Evolutionary conservation across 352 stramenopile genomes (phyloP).

Genomic region (Pythium aristosporum): DNA sequence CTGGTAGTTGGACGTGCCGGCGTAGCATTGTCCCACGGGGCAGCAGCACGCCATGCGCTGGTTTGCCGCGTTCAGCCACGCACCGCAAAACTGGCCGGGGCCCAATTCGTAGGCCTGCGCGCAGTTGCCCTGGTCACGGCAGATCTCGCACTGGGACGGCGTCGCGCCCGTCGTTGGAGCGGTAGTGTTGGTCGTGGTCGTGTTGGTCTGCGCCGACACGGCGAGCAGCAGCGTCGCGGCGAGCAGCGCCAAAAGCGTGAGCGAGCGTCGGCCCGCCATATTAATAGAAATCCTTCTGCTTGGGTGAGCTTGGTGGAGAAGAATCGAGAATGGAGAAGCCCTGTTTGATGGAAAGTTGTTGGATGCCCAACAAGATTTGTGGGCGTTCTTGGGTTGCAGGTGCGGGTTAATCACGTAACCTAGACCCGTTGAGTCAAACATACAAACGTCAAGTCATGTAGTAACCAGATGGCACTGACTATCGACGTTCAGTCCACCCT

Average conservation of each 20-base stretch:
- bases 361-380: background rate
- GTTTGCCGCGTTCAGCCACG: slow-evolving; percentile 41
- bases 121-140: slow-evolving; percentile 47
- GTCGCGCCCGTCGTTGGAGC: background rate
- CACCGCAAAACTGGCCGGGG: slow-evolving; percentile 49
- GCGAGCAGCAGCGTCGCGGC: slow-evolving; percentile 5
- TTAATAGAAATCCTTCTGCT: background rate
- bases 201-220: slow-evolving; percentile 1
- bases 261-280: slow-evolving; percentile 5
- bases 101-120: slow-evolving; percentile 43
- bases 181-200: slow-evolving; percentile 2
- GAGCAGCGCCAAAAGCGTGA: slow-evolving; percentile 13
- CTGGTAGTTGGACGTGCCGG: slow-evolving; percentile 37
- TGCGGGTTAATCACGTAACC: background rate
- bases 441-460: background rate
- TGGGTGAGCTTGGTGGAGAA: background rate
- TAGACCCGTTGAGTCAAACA: background rate
- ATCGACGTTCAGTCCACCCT: background rate
- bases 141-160: slow-evolving; percentile 49
- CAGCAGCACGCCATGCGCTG: slow-evolving; percentile 58
- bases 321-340: slow-evolving; percentile 9
- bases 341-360: background rate
- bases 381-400: background rate
- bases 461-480: slow-evolving; percentile 3
- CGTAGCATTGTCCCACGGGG: slow-evolving; percentile 38